Base-by-base conservation (phyloP, 441 rosid species). In the Mallotus repandus region DNA sequence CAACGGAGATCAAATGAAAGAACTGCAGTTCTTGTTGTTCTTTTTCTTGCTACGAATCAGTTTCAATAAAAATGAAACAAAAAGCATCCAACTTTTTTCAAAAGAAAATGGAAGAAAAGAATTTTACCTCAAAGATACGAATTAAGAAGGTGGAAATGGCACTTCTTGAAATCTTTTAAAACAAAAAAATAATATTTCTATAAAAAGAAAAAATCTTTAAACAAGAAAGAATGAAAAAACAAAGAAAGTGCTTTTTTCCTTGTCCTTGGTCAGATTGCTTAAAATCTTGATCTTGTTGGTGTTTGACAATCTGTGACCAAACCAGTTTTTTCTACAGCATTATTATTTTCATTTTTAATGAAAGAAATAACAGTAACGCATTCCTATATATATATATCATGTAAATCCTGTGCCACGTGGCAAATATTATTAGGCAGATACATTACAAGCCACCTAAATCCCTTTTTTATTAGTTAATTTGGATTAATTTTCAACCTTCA, bases 151-250 rank as follows among this genome's bases (percentile, higher is more conserved):
- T 13, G 18, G 56, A 71, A 38, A 12, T 7, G 61, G 53, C 15
- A 7, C 15, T 70, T 45, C 57, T 15, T 48, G 72, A 67, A 78
- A 74, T 25, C 75, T 61, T 72, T 65, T 50, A 63, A 53, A 16
- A 13, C 12, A 15, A 53, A 16, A 52, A 0, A 13, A 48, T 38
- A 4, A 4, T 38, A 38, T 0, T 38, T 38, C 41, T 35, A 35
- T 3, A 5, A 35, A 5, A 38, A 38, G 5, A 38, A 38, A 38
- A 38, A 4, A 38, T 38, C 41, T 5, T 38, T 38, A 48, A 66
- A 50, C 72, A 46, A 55, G 15, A 68, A 3, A 43, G 41, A 38
- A 25, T 0, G 46, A 46, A 58, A 1, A 62, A 9, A 14, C 19
- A 1, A 25, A 63, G 2, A 16, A 19, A 48, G 11, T 18, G 21